Base-by-base conservation (phyloP, 768 basidiomycete species). In the Pisolithus orientalis region DNA sequence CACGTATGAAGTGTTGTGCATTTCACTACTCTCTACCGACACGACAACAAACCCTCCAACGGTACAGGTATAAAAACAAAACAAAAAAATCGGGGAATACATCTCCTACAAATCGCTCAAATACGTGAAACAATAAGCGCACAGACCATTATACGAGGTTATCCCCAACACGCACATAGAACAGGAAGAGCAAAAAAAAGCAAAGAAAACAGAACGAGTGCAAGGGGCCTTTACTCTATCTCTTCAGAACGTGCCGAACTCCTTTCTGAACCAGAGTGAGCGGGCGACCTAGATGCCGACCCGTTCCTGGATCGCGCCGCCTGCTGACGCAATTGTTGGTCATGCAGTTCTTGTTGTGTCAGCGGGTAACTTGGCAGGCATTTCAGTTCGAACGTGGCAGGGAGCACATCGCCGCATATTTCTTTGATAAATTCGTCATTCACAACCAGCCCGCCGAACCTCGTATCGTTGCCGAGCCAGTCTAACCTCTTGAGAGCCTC, bases 401-500 rank as follows among this genome's bases (percentile, higher is more conserved):
- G 82, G 21, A 82, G 59, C 16, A 67, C 62, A 49, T 71, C 80
- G 47, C 75, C 76, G 52, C 76, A 76, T 2, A 76, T 56, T 14
- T 71, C 71, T 59, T 62, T 66, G 44, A 82, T 72, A 29, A 72
- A 59, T 8, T 62, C 49, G 10, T 80, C 76, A 59, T 81, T 77
- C n/a, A 61, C 24, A 50, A 66, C 58, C 27, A 90, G 64, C 8
- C 89, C 89, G 2, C 82, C 87, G 57, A 80, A 90, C 67, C 79
- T 75, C 31, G 80, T 80, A 49, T 78, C 63, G 46, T 70, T 65
- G 6, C 80, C 73, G 29, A 91, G 70, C 71, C 80, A 90, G 61
- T 91, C 89, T 48, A 86, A 68, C 49, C 83, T 70, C 56, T 80
- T 78, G 65, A 90, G 72, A 7, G 82, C 82, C 45, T 77, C 72